A percentile compares a stretch with the other conserved stretches of the same genome.
Evolutionary conservation across 179 eudicot species (phyloP).

Genomic region (Drosera spatulata): DNA sequence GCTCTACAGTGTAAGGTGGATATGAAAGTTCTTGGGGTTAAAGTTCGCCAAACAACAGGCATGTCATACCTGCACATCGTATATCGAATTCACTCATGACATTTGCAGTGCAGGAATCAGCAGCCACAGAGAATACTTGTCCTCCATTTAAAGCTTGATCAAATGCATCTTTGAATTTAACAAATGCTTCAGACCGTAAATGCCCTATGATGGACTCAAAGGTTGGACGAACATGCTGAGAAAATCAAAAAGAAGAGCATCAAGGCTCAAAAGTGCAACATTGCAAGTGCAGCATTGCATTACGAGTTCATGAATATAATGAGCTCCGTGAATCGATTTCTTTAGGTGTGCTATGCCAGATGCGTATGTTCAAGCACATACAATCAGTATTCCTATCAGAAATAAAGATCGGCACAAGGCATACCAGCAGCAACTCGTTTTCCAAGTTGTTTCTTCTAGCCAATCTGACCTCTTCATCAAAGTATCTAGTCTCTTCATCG

Average conservation of each 20-base stretch:
- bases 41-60: background rate
- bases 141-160: conserved; percentile 66
- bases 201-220: conserved; percentile 79
- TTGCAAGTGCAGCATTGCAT: too few relatives aligned
- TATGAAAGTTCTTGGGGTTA: background rate
- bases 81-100: conserved; percentile 57
- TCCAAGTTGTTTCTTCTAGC: conserved; percentile 78
- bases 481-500: conserved; percentile 72
- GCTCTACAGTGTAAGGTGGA: too few relatives aligned
- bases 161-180: conserved; percentile 69
- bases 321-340: too few relatives aligned
- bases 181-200: conserved; percentile 61
- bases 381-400: too few relatives aligned
- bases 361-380: too few relatives aligned
- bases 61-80: conserved; percentile 59
- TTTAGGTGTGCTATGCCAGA: too few relatives aligned
- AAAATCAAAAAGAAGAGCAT: too few relatives aligned
- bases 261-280: too few relatives aligned
- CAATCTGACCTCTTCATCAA: conserved; percentile 88
- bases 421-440: conserved; percentile 74
- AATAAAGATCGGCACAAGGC: too few relatives aligned
- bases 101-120: conserved; percentile 41
- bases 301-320: too few relatives aligned
- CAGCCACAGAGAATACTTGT: conserved; percentile 66
- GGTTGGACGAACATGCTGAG: conserved; percentile 80